These are phyloP conservation scores for Nepenthes gracilis DNA, from an alignment of 148 eudicot genomes.

Conservation along the genomic window DNA sequence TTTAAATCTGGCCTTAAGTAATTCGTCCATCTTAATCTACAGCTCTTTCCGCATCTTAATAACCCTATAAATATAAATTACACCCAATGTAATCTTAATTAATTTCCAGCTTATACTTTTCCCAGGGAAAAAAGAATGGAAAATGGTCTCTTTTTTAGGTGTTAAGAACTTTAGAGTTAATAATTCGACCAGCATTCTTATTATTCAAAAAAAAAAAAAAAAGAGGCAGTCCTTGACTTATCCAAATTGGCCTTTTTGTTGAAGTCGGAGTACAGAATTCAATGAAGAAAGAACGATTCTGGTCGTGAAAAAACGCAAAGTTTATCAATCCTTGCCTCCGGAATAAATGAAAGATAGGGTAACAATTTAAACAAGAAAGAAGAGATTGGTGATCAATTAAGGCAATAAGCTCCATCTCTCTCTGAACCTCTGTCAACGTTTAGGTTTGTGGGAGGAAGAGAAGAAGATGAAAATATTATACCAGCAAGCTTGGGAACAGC, in stretches of 20 bases:
- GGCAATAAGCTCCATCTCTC: neutral
- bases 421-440: neutral
- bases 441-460: no score
- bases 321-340: no score
- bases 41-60: slow-evolving; percentile 85
- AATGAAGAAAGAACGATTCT: no score
- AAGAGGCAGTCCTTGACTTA: no score
- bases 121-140: neutral
- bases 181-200: no score
- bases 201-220: neutral
- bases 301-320: no score
- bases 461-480: slow-evolving; percentile 3
- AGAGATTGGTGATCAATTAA: neutral
- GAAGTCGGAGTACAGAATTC: no score
- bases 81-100: neutral
- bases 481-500: slow-evolving; percentile 96
- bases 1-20: slow-evolving; percentile 91
- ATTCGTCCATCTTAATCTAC: slow-evolving; percentile 94
- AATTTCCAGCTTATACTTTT: neutral
- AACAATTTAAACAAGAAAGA: no score
- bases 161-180: no score
- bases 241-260: no score
- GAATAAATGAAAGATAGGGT: no score
- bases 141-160: neutral
- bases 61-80: neutral